These are phyloP conservation scores for Beauveria sp. DNA, from an alignment of 2,329 filamentous ascomycete species.

Conservation along the genomic window DNA sequence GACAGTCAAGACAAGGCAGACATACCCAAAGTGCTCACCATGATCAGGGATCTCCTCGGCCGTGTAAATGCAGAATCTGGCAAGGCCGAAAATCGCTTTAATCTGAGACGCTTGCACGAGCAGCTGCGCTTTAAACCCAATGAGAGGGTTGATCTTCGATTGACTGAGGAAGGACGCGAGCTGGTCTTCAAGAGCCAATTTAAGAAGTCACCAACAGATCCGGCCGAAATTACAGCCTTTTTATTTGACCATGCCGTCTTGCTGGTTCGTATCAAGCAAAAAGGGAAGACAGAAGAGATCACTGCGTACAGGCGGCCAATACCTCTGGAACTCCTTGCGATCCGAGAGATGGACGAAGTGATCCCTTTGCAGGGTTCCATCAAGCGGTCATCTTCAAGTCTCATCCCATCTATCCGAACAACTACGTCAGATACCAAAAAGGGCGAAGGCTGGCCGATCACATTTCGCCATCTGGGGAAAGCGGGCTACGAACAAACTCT, in stretches of 20 bases:
- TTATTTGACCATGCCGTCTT: constrained; percentile 94
- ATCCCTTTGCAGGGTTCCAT: constrained; percentile 72
- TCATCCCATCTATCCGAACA: constrained; percentile 53
- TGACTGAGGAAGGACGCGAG: constrained; percentile 89
- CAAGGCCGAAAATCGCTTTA: constrained; percentile 96
- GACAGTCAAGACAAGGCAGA: constrained; percentile 86
- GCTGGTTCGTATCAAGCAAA: constrained; percentile 81
- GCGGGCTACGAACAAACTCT: constrained; percentile 89
- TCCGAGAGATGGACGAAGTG: constrained; percentile 95
- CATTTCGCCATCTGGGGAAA: constrained; percentile 91
- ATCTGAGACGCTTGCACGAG: constrained; percentile 83
- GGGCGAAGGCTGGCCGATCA: constrained; percentile 81
- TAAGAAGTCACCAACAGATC: constrained; percentile 87
- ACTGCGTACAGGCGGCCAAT: constrained; percentile 93
- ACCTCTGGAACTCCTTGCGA: constrained; percentile 83
- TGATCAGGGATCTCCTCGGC: constrained; percentile 80
- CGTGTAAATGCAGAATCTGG: constrained; percentile 92
- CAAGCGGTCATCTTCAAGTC: constrained; percentile 81
- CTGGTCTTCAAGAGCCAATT: constrained; percentile 89
- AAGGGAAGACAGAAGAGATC: constrained; percentile 88
- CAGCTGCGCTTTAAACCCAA: constrained; percentile 85
- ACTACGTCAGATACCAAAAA: constrained; percentile 48
- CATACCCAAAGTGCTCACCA: constrained; percentile 77
- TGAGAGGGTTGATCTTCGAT: constrained; percentile 85
- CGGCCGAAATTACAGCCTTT: constrained; percentile 85